Base-by-base conservation (phyloP, 2,329 filamentous ascomycete genomes). In the Epichloe hybrida region DNA sequence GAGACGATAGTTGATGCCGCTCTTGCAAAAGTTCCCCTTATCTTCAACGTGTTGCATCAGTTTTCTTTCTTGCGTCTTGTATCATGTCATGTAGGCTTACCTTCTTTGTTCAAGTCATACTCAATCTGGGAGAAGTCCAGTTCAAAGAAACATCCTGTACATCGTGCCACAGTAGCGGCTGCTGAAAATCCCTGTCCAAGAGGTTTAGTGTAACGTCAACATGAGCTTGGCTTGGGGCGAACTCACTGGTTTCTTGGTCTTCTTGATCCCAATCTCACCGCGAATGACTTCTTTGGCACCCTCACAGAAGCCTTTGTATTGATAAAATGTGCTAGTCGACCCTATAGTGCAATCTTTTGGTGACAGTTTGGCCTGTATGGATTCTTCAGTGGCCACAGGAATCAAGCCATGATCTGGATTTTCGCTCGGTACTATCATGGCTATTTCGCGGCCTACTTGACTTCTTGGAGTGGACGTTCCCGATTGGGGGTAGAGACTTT, bases 241-340 rank as follows among this genome's bases (percentile, higher is more conserved):
- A 34, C 47, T 59, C 51, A 76, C 72, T 34, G 74, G 69, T 53
- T 75, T 73, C 57, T 72, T 73, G 3, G 72, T 68, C 56, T 71
- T 74, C 57, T 71, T 75, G 45, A 79, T 68, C 6, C 75, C 76
- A 3, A 70, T 60, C 2, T 69, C 71, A 1, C 76, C 76, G 37
- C 66, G 65, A 31, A 72, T 61, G 1, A 73, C 69, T 15, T 76
- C 73, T 45, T 71, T 71, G 6, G 76, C 76, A 1, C 76, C 76
- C 20, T 72, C 69, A 42, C 77, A 80, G 56, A 80, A 78, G 1
- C 75, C 76, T 50, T 75, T 77, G 38, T 74, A 64, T 9, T 71
- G 62, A 47, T 74, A 71, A 54, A 78, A 79, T 0, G 76, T 78
- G 55, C 74, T 76, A 9, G 62, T 54, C 2, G 58, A 53, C 9